Evolutionary conservation across 805 yeast species (phyloP).

Genomic region (Blastobotrys peoriensis): DNA sequence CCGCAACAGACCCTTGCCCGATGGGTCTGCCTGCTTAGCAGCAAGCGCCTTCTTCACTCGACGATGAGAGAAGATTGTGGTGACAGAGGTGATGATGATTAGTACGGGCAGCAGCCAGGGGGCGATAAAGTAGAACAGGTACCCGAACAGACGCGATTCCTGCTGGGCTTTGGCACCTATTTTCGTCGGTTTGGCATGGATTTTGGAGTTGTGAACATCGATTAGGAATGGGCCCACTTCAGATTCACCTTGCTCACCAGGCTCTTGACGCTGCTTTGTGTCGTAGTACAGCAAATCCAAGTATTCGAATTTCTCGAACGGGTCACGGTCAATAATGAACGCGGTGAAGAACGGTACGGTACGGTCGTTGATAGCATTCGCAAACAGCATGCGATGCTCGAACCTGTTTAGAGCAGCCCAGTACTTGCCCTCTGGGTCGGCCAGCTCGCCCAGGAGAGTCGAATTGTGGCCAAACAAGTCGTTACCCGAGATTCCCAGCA

Average conservation of each 20-base stretch:
- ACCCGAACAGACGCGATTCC: constrained; percentile 15
- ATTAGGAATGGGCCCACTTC: constrained; percentile 13
- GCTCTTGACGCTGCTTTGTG: background rate
- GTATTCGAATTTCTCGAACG: constrained; percentile 56
- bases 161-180: constrained; percentile 7
- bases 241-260: constrained; percentile 3
- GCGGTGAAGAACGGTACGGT: constrained; percentile 85
- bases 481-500: constrained; percentile 63
- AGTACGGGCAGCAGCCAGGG: constrained; percentile 20
- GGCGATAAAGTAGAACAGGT: constrained; percentile 6
- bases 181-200: constrained; percentile 3
- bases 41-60: constrained; percentile 12
- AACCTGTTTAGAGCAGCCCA: constrained; percentile 52
- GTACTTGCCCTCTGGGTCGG: constrained; percentile 45
- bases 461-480: constrained; percentile 60
- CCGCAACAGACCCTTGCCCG: background rate
- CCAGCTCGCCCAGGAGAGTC: constrained; percentile 44
- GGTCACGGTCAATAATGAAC: constrained; percentile 64
- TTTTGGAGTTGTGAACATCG: constrained; percentile 20
- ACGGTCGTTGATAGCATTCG: constrained; percentile 77
- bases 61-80: constrained; percentile 17
- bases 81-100: constrained; percentile 14
- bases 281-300: constrained; percentile 33
- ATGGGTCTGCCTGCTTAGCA: background rate
- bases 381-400: constrained; percentile 51